These are phyloP conservation scores for Arthrobotrys iridis DNA, from an alignment of 2,329 filamentous ascomycete genomes.

Conservation along the genomic window DNA sequence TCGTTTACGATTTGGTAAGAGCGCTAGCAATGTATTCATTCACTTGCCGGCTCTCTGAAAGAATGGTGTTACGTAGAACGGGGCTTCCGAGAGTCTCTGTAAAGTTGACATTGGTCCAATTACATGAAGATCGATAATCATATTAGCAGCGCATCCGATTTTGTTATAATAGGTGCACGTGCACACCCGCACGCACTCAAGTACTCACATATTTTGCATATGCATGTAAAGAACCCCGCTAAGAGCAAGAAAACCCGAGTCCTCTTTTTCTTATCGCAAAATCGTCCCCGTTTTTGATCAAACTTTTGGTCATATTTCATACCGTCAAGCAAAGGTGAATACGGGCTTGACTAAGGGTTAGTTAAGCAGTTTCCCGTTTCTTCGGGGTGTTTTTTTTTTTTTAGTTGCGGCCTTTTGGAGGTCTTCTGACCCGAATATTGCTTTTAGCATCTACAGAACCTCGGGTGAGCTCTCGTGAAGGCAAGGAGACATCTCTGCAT, in stretches of 20 bases:
- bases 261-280: constrained; percentile 18
- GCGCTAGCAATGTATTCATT: not conserved
- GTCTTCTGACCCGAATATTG: constrained; percentile 25
- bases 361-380: constrained; percentile 48
- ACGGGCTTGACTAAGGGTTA: constrained; percentile 24
- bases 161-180: not conserved
- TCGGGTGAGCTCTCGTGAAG: constrained; percentile 16
- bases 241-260: constrained; percentile 37
- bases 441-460: not conserved
- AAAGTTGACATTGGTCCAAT: not conserved
- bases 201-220: not conserved
- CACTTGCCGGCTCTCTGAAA: not conserved
- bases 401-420: not conserved
- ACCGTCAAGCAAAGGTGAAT: too few species aligned
- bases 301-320: constrained; percentile 11
- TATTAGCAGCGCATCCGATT: not conserved
- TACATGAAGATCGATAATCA: not conserved
- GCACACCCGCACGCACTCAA: not conserved
- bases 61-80: not conserved
- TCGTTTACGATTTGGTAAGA: not conserved
- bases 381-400: too few species aligned
- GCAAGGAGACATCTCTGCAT: not conserved
- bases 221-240: not conserved
- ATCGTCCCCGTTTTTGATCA: constrained; percentile 43
- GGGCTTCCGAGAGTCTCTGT: not conserved